Evolutionary conservation across 2,329 filamentous ascomycete genomes (phyloP), one percentile per base, ranked within the genome.

Genomic region (Pseudogymnoascus verrucosus): DNA sequence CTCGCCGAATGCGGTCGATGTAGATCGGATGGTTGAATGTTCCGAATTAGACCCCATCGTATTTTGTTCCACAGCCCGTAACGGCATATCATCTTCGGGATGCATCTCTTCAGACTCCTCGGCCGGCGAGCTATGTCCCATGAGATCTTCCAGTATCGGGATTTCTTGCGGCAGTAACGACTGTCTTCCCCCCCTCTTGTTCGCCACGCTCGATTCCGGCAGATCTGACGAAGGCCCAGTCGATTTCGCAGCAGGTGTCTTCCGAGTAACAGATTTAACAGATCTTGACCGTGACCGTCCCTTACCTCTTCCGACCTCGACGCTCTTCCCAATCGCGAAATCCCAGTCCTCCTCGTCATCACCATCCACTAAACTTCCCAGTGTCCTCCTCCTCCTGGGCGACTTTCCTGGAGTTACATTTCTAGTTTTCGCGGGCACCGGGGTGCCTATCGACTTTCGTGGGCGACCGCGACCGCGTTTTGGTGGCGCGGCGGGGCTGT

Each of bases 391-490:
- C 63, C 68, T 69, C 66, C 68, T 40, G 62, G 66, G 65, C 2
- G 37, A 44, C 47, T 68, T 71, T 19, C 65, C 66, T 6, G 69
- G 70, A 28, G 72, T 72, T 34, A 64, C 54, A 4, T 64, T 66
- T 54, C 69, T 69, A 12, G 64, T 65, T 16, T 71, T 72, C 4
- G 64, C 60, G 26, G 76, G 76, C 4, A 76, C 76, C 34, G 74
- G 72, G 67, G 74, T 74, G 40, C 70, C 68, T 60, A 73, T 72
- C 26, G 78, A 77, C 67, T 79, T 80, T 54, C 75, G 74, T 36
- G 77, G 76, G 47, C 78, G 73, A 19, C 77, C 77, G 69, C 75
- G 74, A 54, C 72, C 72, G 68, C 71, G 74, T 66, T 75, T 76
- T 1, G 78, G 76, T 0, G 77, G 77, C 28, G 72, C 71, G 6